Percentiles rank a stretch among this genome's conserved stretches.
phyloP scores from a whole-genome alignment of 2,329 filamentous ascomycete species.

The Cladosporium sp. region DNA sequence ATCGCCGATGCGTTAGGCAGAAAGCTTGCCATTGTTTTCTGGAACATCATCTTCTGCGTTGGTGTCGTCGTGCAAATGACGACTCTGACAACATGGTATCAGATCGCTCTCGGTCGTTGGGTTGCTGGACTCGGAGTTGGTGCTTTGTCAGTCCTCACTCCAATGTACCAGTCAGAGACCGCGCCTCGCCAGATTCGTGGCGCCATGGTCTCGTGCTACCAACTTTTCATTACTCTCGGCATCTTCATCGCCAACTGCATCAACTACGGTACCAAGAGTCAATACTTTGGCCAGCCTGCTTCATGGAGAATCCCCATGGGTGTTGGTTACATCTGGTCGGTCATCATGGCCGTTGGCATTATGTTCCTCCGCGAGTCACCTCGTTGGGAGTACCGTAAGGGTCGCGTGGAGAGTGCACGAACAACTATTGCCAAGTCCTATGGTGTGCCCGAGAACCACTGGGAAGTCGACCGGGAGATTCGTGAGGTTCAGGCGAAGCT shows the following conservation, averaged over 20 bases:
- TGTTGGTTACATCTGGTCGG: conserved; percentile 59
- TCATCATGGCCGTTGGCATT: conserved; percentile 57
- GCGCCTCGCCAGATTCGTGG: conserved; percentile 66
- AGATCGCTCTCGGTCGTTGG: conserved; percentile 65
- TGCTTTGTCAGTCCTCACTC: conserved; percentile 63
- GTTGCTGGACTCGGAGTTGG: conserved; percentile 69
- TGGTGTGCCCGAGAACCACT: conserved; percentile 58
- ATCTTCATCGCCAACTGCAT: conserved; percentile 57
- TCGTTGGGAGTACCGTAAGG: conserved; percentile 60
- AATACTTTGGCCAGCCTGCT: conserved; percentile 37
- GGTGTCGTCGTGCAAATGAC: conserved; percentile 69
- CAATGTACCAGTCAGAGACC: conserved; percentile 70
- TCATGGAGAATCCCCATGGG: conserved; percentile 68
- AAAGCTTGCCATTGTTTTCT: conserved; percentile 62
- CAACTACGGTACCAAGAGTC: conserved; percentile 62
- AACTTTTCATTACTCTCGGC: conserved; percentile 69
- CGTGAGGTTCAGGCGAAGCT: conserved; percentile 59
- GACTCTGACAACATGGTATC: conserved; percentile 59
- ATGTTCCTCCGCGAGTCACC: conserved; percentile 59
- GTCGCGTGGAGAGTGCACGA: conserved; percentile 54
- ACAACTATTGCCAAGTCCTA: conserved; percentile 57
- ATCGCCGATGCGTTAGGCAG: conserved; percentile 65
- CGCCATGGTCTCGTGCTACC: conserved; percentile 65
- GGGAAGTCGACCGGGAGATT: conserved; percentile 55
- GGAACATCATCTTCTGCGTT: conserved; percentile 64